Conservation (phyloP, 257 asterid genomes). For the Cynanchum wilfordii region DNA sequence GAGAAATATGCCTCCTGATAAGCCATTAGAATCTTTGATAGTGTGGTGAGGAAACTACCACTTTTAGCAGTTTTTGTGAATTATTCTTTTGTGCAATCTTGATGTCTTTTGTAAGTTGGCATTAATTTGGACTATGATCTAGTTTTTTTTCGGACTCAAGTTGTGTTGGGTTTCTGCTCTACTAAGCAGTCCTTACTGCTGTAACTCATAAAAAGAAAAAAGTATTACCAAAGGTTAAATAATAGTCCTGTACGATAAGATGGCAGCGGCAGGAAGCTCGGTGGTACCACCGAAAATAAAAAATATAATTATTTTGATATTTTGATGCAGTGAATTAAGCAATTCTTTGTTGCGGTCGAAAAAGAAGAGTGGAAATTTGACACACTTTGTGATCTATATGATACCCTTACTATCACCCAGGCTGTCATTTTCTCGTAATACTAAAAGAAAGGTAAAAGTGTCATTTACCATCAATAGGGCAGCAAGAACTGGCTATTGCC, state of each 20-base stretch:
- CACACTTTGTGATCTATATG: conserved; percentile 90
- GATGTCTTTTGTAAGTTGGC: no score
- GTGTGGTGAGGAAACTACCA: no score
- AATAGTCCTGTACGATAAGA: neutral
- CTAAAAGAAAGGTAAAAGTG: conserved; percentile 74
- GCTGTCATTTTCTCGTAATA: conserved; percentile 96
- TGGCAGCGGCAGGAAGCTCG: conserved; percentile 44
- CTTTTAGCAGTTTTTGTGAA: no score
- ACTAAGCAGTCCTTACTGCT: no score
- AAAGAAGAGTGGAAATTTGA: conserved; percentile 97
- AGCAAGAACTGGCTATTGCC: neutral
- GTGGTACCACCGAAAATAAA: conserved; percentile 32
- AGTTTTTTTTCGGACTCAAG: no score
- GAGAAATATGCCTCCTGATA: no score
- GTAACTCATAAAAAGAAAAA: no score
- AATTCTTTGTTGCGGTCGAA: conserved; percentile 95
- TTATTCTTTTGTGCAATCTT: no score
- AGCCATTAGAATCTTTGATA: no score
- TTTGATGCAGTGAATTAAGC: conserved; percentile 79
- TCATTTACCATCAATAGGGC: neutral
- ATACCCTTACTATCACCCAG: conserved; percentile 92
- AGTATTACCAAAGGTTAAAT: neutral
- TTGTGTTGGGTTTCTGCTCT: no score
- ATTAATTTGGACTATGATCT: no score
- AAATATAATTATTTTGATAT: conserved; percentile 11